Percentiles rank a stretch among this genome's conserved stretches.
Conservation (phyloP, 805 yeast genomes). For the Cyberlindnera amylophila region DNA sequence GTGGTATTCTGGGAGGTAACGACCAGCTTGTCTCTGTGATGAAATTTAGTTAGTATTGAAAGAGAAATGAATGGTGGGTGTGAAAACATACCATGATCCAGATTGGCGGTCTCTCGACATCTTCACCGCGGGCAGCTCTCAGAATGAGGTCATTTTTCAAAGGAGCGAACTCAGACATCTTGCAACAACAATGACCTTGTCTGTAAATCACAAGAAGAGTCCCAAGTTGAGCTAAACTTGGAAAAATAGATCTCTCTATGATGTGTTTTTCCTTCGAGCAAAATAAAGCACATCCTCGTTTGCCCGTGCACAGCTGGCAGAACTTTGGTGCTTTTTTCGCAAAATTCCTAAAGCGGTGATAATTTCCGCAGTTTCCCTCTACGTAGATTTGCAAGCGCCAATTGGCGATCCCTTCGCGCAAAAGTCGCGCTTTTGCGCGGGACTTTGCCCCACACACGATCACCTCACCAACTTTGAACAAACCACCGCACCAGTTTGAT, state of each 20-base stretch:
- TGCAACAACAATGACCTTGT: background rate
- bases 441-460: background rate
- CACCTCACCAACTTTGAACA: no score
- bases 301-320: background rate
- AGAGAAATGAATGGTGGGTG: background rate
- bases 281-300: background rate
- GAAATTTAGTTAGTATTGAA: constrained; percentile 25
- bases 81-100: constrained; percentile 71
- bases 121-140: constrained; percentile 87
- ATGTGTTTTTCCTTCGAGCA: background rate
- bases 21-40: constrained; percentile 79
- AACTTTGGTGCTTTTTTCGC: background rate
- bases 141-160: constrained; percentile 86
- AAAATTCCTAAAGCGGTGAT: background rate
- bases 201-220: background rate
- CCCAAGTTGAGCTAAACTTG: background rate
- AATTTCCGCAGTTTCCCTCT: background rate
- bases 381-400: no score
- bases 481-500: no score
- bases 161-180: constrained; percentile 53
- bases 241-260: background rate
- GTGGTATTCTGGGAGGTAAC: constrained; percentile 88
- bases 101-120: constrained; percentile 94
- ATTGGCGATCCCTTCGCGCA: background rate
- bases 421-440: background rate